A percentile compares a stretch with the other conserved stretches of the same genome.
Conservation (phyloP, 2,329 filamentous ascomycete genomes). For the Cercospora sesami region DNA sequence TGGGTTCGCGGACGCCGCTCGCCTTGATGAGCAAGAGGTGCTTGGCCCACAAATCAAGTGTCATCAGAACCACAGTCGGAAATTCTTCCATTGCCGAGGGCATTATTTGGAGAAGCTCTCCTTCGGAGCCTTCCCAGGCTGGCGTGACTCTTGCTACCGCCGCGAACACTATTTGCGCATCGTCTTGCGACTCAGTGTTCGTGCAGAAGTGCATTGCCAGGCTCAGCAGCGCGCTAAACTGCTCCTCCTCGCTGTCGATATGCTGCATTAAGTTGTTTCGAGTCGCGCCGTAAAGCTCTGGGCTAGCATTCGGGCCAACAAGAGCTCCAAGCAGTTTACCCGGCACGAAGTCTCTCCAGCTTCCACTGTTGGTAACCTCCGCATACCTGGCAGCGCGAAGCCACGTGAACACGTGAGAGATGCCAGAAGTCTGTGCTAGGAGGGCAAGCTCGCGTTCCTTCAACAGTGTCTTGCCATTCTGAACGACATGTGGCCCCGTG, state of each 20-base stretch:
- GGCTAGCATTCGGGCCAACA: conserved; percentile 1
- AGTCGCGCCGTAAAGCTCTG: background rate
- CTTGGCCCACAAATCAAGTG: conserved; percentile 17
- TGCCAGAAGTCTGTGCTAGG: background rate
- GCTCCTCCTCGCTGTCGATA: conserved; percentile 28
- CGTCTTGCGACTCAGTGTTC: background rate
- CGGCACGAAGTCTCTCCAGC: conserved; percentile 25
- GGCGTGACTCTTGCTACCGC: conserved; percentile 16
- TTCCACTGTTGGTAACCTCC: conserved; percentile 5
- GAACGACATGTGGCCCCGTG: background rate
- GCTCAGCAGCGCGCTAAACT: conserved; percentile 22
- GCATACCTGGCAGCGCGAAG: conserved; percentile 11
- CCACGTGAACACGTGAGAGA: conserved; percentile 5
- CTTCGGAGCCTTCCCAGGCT: conserved; percentile 23
- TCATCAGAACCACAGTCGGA: conserved; percentile 15
- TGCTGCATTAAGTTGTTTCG: conserved; percentile 14
- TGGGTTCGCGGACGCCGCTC: conserved; percentile 10
- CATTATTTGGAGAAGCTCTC: conserved; percentile 21
- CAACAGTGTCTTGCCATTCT: conserved; percentile 12
- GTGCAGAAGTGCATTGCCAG: conserved; percentile 27
- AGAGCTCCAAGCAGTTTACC: conserved; percentile 26
- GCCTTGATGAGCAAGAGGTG: conserved; percentile 18
- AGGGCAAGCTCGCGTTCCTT: conserved; percentile 6
- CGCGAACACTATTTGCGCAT: conserved; percentile 8
- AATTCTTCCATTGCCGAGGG: conserved; percentile 17